Conservation (phyloP, 2,329 filamentous ascomycete genomes). For the Ceratocystis cacaofunesta region DNA sequence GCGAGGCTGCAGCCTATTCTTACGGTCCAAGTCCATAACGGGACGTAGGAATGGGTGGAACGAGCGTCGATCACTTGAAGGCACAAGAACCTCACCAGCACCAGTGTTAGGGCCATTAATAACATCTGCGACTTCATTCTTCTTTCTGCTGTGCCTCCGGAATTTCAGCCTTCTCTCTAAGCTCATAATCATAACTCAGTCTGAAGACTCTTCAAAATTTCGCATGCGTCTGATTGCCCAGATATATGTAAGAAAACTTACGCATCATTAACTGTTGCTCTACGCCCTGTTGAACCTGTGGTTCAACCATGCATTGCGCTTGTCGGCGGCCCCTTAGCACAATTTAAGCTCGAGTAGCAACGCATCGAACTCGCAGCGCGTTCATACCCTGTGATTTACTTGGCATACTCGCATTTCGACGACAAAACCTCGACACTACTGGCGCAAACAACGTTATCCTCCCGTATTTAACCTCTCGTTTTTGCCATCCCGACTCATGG, state of each 20-base stretch:
- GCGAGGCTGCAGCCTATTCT: conserved; percentile 11
- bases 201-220: not conserved
- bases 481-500: not conserved
- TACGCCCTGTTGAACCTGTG: not conserved
- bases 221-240: not conserved
- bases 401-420: not conserved
- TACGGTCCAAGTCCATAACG: not conserved
- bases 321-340: conserved; percentile 3
- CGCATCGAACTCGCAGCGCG: conserved; percentile 2
- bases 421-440: not conserved
- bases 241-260: not conserved
- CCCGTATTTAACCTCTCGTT: not conserved
- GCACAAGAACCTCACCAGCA: not conserved
- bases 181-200: not conserved
- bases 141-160: not conserved
- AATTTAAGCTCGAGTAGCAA: conserved; percentile 5
- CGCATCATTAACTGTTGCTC: not conserved
- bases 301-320: conserved; percentile 6
- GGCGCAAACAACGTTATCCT: not conserved
- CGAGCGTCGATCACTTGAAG: conserved; percentile 1
- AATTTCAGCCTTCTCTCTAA: conserved; percentile 1
- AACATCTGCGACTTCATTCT: not conserved
- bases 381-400: not conserved
- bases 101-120: not conserved
- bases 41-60: conserved; percentile 4